These are phyloP conservation scores for Hortaea werneckii DNA, from an alignment of 2,329 filamentous ascomycete genomes.

Conservation along the genomic window DNA sequence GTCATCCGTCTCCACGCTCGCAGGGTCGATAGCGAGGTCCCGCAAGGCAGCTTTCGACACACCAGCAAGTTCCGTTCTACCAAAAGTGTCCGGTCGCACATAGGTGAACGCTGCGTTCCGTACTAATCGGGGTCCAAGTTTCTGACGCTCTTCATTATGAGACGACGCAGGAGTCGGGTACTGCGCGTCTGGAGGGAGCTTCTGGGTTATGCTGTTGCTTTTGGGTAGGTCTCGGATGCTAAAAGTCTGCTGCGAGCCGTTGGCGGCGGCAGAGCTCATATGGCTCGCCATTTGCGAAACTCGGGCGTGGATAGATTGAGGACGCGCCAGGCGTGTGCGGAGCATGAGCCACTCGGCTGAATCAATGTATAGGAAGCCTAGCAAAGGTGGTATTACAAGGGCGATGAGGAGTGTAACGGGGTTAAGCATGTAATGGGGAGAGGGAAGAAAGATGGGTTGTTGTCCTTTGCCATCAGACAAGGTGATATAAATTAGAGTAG, in stretches of 20 bases:
- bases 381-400: background rate
- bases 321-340: slow-evolving; percentile 2
- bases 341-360: slow-evolving; percentile 1
- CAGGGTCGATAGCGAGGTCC: slow-evolving; percentile 65
- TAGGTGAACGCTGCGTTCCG: slow-evolving; percentile 80
- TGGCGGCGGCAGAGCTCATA: slow-evolving; percentile 20
- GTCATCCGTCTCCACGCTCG: slow-evolving; percentile 59
- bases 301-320: slow-evolving; percentile 14
- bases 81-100: slow-evolving; percentile 67
- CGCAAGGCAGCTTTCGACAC: slow-evolving; percentile 69
- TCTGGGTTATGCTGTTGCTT: slow-evolving; percentile 53
- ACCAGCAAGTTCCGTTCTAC: slow-evolving; percentile 67
- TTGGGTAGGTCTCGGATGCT: slow-evolving; percentile 49
- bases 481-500: no score
- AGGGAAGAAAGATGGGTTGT: background rate
- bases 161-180: slow-evolving; percentile 75
- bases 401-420: background rate
- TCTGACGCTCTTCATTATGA: slow-evolving; percentile 66
- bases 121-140: slow-evolving; percentile 72
- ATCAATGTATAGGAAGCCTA: background rate
- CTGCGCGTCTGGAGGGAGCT: slow-evolving; percentile 62
- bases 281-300: slow-evolving; percentile 37
- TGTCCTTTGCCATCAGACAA: no score
- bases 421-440: background rate
- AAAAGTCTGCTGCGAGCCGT: slow-evolving; percentile 15